phyloP scores from a whole-genome alignment of 352 stramenopile genomes.

The Phytophthora uliginosa region DNA sequence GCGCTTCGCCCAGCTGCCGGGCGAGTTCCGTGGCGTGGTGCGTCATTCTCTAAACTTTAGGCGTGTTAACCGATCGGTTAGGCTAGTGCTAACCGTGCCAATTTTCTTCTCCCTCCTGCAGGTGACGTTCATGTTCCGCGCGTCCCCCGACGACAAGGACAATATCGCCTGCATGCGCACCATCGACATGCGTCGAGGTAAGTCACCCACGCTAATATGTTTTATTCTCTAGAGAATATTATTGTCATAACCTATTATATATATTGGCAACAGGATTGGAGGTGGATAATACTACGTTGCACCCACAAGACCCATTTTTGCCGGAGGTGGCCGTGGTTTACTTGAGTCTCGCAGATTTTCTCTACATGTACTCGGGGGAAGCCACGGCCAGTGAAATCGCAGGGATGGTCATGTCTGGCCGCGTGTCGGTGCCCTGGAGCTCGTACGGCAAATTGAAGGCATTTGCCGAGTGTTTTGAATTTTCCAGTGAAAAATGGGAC shows the following conservation, averaged over 20 bases:
- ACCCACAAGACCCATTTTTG: conserved; percentile 61
- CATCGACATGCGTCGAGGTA: conserved; percentile 81
- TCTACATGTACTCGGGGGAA: conserved; percentile 91
- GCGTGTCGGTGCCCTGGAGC: conserved; percentile 87
- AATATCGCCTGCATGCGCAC: conserved; percentile 77
- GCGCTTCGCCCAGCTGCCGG: conserved; percentile 61
- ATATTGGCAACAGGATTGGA: conserved; percentile 50
- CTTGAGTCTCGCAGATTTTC: conserved; percentile 83
- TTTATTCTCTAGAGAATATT: not conserved
- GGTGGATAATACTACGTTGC: conserved; percentile 60
- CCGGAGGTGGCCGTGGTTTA: conserved; percentile 75
- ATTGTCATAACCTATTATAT: not conserved
- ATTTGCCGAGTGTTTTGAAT: conserved; percentile 90
- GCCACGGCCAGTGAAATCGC: conserved; percentile 82
- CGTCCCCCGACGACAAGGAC: conserved; percentile 46
- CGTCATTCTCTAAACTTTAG: not conserved
- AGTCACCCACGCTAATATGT: not conserved
- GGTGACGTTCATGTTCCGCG: conserved; percentile 88
- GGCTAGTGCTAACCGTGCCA: conserved; percentile 1
- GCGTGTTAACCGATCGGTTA: conserved; percentile 5
- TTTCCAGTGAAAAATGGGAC: conserved; percentile 85
- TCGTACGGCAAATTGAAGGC: conserved; percentile 86
- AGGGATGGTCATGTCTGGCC: conserved; percentile 87
- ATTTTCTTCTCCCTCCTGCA: conserved; percentile 22
- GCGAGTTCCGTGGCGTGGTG: conserved; percentile 73